Evolutionary conservation across 805 yeast genomes (phyloP), one percentile per base, ranked within the genome.

Genomic region (Candida ortonii): DNA sequence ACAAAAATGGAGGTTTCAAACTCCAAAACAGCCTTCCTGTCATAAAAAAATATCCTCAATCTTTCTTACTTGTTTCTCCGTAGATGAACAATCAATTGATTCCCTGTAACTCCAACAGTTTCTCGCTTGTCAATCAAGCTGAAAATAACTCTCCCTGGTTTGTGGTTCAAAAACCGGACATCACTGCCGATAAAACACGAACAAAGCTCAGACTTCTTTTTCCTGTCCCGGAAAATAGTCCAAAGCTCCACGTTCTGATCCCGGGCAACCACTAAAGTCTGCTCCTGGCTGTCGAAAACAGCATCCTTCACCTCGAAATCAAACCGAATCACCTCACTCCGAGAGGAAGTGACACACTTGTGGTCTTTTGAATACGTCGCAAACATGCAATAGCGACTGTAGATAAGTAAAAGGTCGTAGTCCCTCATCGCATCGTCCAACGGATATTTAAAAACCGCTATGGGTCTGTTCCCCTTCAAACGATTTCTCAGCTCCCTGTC

Each of bases 351-450:
- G 16, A 49, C 55, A 19, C 42, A 34, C 12, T 45, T 14, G 8
- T 23, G 32, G 16, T 46, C 57, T 12, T 38, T 42, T 8, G 45
- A 29, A 21, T 41, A 49, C 25, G 49, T 42, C 25, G 55, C 57
- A 25, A 57, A 48, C 34, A 57, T 44, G 28, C 52, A 52, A 23
- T 53, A 53, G 16, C 44, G 43, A 4, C 57, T 38, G 28, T 52
- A 59, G 4, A 59, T 58, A n/a, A 55, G 38, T 3, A 59, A 31
- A 8, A 56, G 35, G 32, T 59, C 64, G 18, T 52, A 51, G 2
- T 49, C 48, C 6, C 32, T 41, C 3, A 32, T 11, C 1, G 13
- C 21, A 12, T 40, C 38, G 20, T 43, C 44, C 7, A 52, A 22
- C 12, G 34, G 46, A 9, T 41, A 42, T 33, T 51, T 54, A 40